Conservation (phyloP, 23 red algal species). For the Gracilaria gracilis region DNA sequence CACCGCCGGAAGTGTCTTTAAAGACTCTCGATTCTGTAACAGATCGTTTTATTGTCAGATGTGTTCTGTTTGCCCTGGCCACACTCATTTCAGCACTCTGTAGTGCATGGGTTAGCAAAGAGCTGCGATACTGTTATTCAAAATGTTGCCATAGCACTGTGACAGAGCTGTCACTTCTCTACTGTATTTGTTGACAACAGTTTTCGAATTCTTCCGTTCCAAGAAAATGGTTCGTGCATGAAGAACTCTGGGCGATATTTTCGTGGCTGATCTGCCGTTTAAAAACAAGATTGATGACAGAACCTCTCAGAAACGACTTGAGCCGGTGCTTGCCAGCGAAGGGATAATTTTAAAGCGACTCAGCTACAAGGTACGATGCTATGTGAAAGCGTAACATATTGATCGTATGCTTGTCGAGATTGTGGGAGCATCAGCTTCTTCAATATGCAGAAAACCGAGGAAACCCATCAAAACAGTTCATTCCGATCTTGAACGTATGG, state of each 20-base stretch:
- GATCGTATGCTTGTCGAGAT: not conserved
- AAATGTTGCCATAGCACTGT: not conserved
- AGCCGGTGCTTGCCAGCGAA: not conserved
- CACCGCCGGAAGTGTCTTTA: not conserved
- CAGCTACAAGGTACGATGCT: slow-evolving; percentile 1
- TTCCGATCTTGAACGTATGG: too few species aligned
- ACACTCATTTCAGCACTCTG: too few species aligned
- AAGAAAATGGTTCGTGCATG: too few species aligned
- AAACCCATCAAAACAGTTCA: not conserved
- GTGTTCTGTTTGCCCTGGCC: not conserved
- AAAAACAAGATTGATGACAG: not conserved
- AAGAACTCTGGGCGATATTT: not conserved
- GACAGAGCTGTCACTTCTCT: not conserved
- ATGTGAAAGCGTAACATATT: too few species aligned
- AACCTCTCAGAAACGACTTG: not conserved
- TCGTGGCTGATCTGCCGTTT: not conserved
- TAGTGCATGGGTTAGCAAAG: too few species aligned
- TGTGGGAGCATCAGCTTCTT: not conserved
- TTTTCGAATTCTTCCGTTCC: too few species aligned
- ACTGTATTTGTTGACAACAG: too few species aligned
- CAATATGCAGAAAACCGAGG: not conserved
- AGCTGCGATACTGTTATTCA: too few species aligned
- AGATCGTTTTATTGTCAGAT: not conserved
- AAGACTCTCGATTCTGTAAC: not conserved
- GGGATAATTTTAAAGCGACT: not conserved